Percentiles rank a stretch among this genome's conserved stretches.
Conservation (phyloP, 352 stramenopile species). For the Phytophthora pinifolia region DNA sequence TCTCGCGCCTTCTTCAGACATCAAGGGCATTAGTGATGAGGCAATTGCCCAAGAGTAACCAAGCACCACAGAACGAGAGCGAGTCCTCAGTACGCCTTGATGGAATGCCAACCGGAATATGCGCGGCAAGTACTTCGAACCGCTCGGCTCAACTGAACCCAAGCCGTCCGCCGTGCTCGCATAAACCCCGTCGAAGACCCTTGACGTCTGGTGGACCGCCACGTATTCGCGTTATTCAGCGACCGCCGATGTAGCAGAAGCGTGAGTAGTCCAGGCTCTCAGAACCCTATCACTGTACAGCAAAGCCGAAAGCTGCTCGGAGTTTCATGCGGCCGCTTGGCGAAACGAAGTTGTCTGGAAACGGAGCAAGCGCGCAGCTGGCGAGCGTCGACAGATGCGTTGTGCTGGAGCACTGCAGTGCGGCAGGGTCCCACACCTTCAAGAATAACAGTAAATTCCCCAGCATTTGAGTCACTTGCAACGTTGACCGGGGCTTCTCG, state of each 20-base stretch:
- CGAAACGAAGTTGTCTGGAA: conserved; percentile 41
- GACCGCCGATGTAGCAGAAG: conserved; percentile 20
- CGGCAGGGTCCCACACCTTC: conserved; percentile 47
- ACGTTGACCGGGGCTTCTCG: conserved; percentile 14
- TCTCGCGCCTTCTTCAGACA: conserved; percentile 54
- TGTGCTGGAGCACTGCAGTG: conserved; percentile 24
- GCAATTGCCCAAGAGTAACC: conserved; percentile 15
- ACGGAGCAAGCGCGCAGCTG: conserved; percentile 22
- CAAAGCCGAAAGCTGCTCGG: conserved; percentile 43
- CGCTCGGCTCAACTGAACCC: conserved; percentile 3
- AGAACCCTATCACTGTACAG: conserved; percentile 12
- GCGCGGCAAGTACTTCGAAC: not conserved
- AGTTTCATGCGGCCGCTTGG: conserved; percentile 20
- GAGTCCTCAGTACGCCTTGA: not conserved
- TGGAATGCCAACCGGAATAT: conserved; percentile 2
- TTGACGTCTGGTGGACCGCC: conserved; percentile 46
- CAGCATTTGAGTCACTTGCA: conserved; percentile 52
- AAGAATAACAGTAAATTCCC: conserved; percentile 57
- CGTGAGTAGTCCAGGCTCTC: not conserved
- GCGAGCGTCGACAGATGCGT: conserved; percentile 35
- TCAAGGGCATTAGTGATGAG: conserved; percentile 38
- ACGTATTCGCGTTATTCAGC: conserved; percentile 45
- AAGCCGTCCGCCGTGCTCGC: conserved; percentile 13
- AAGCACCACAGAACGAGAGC: conserved; percentile 1
- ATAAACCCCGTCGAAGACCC: conserved; percentile 26